Conservation (phyloP, 192 early-diverging fungal species). For the Coemansia sp. region DNA sequence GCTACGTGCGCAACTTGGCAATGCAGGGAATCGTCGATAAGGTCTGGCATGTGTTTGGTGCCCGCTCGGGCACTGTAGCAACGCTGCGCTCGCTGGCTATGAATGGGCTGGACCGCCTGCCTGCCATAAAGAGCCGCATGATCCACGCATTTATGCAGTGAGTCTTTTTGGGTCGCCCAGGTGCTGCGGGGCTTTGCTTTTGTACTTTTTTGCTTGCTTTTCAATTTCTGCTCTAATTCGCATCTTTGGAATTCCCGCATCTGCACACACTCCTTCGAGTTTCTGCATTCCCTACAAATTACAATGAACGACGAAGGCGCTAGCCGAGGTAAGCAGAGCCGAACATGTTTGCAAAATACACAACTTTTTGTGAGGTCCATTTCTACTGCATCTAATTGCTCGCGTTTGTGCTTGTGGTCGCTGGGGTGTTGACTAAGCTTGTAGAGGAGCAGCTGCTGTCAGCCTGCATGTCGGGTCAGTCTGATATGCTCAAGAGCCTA, state of each 20-base stretch:
- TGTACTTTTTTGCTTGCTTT: constrained; percentile 3
- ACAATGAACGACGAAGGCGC: constrained; percentile 34
- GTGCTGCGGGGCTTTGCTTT: neutral
- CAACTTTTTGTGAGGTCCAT: neutral
- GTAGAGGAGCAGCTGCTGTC: constrained; percentile 68
- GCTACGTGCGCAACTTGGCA: constrained; percentile 78
- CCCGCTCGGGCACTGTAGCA: constrained; percentile 60
- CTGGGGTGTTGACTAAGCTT: constrained; percentile 1
- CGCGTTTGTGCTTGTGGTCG: neutral
- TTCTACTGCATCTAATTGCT: constrained; percentile 2
- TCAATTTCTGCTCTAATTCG: neutral
- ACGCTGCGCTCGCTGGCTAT: constrained; percentile 72
- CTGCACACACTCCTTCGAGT: neutral
- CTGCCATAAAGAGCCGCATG: constrained; percentile 58
- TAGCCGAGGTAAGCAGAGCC: constrained; percentile 19
- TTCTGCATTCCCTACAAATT: no score
- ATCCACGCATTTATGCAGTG: constrained; percentile 24
- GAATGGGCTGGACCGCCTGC: constrained; percentile 63
- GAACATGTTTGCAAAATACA: no score
- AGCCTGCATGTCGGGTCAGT: constrained; percentile 69
- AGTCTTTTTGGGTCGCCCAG: neutral
- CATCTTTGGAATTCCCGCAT: constrained; percentile 1
- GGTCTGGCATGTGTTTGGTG: constrained; percentile 72
- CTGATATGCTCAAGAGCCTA: constrained; percentile 62
- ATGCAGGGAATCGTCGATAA: constrained; percentile 85